A percentile compares a stretch with the other conserved stretches of the same genome.
These are phyloP conservation scores for Coemansia sp. DNA, from an alignment of 192 early-diverging fungal species.

Conservation along the genomic window DNA sequence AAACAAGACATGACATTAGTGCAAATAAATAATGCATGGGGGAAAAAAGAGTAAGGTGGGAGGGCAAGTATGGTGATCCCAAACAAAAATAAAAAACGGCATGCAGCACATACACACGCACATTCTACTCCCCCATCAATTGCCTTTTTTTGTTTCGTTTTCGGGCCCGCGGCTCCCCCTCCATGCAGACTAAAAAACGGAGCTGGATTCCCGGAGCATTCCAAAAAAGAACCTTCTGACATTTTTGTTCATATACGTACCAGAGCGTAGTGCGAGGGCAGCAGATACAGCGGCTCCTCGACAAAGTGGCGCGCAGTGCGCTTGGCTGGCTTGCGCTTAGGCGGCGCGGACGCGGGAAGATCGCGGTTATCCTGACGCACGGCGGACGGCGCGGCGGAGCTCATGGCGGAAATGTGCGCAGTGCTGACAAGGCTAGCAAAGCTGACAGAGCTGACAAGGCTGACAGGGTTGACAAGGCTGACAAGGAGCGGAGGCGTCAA, in stretches of 20 bases:
- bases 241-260: slow-evolving; percentile 21
- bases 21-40: background rate
- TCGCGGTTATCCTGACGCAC: background rate
- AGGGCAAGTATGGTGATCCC: background rate
- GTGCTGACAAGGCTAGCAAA: background rate
- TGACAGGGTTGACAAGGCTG: background rate
- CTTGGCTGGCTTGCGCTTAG: slow-evolving; percentile 42
- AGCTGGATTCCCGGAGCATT: too few relatives aligned
- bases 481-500: background rate
- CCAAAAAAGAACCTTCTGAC: too few relatives aligned
- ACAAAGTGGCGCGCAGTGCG: slow-evolving; percentile 47
- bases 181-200: background rate
- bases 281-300: slow-evolving; percentile 49
- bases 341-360: background rate
- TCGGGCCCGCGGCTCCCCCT: background rate
- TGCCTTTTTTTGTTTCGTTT: background rate
- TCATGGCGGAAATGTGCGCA: background rate
- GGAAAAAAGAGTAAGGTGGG: background rate
- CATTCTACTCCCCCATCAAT: background rate
- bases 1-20: background rate
- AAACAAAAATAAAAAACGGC: background rate
- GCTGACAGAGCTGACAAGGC: background rate
- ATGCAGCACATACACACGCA: background rate
- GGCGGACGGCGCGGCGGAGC: background rate
- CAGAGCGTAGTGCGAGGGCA: slow-evolving; percentile 44